These are phyloP conservation scores for Sutorius australiensis DNA, from an alignment of 768 basidiomycete genomes.

Conservation along the genomic window DNA sequence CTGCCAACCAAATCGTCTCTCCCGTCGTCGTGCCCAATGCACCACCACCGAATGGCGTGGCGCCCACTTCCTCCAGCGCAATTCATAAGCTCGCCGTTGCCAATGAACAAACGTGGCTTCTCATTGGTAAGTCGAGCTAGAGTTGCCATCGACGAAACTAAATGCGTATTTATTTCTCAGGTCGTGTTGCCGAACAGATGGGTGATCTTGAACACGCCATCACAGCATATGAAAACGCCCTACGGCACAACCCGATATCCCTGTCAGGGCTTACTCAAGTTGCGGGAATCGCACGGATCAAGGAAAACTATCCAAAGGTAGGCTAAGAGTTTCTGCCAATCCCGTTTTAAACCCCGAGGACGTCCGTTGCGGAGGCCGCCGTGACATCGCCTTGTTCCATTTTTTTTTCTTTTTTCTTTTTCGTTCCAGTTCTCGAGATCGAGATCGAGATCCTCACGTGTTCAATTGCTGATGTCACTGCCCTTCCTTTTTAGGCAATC, in stretches of 20 bases:
- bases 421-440: constrained; percentile 16
- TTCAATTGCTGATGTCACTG: constrained; percentile 27
- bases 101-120: constrained; percentile 93
- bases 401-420: constrained; percentile 10
- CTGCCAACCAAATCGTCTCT: constrained; percentile 39
- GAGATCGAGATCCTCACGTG: constrained; percentile 32
- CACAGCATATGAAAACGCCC: constrained; percentile 89
- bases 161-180: constrained; percentile 43
- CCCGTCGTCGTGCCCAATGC: constrained; percentile 42
- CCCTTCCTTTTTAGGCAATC: constrained; percentile 64
- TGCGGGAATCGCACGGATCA: constrained; percentile 94
- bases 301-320: constrained; percentile 96
- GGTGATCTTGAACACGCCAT: constrained; percentile 90
- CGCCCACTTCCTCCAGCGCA: constrained; percentile 35
- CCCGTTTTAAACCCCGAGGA: constrained; percentile 31
- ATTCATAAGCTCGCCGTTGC: constrained; percentile 78
- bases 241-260: constrained; percentile 92
- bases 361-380: constrained; percentile 25
- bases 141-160: constrained; percentile 5
- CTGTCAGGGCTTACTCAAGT: constrained; percentile 89
- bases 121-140: constrained; percentile 74
- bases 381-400: constrained; percentile 17
- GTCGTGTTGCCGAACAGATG: constrained; percentile 94
- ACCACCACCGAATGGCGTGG: constrained; percentile 26
- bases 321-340: constrained; percentile 32